phyloP scores from a whole-genome alignment of 768 basidiomycete genomes.

The Phanerodontia chrysosporium region DNA sequence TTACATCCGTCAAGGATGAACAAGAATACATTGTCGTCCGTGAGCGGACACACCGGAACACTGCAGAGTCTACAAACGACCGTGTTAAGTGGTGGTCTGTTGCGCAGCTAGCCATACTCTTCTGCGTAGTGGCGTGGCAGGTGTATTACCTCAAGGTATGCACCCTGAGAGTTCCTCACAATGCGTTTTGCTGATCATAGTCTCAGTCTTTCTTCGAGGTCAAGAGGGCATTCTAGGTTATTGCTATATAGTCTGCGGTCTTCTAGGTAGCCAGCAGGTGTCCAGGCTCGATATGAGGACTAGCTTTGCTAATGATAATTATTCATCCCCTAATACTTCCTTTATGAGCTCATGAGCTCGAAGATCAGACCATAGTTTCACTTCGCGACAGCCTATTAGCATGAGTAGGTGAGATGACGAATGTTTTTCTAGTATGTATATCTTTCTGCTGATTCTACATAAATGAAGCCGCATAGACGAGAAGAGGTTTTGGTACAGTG shows the following conservation, averaged over 20 bases:
- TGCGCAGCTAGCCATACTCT: constrained; percentile 80
- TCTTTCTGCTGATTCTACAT: not conserved
- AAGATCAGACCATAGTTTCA: no score
- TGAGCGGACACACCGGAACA: constrained; percentile 90
- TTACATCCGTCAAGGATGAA: constrained; percentile 93
- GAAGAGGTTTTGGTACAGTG: not conserved
- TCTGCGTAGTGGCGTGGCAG: constrained; percentile 94
- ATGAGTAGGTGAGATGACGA: no score
- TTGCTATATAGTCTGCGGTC: not conserved
- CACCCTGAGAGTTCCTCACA: constrained; percentile 9
- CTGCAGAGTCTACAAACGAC: constrained; percentile 88
- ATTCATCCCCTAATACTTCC: no score
- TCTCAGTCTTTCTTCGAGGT: constrained; percentile 84
- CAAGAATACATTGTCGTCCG: constrained; percentile 98
- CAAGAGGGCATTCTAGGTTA: constrained; percentile 70
- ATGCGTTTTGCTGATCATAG: constrained; percentile 7
- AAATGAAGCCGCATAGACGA: not conserved
- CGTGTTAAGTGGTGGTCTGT: constrained; percentile 99
- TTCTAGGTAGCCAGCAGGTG: not conserved
- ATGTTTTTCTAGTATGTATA: not conserved
- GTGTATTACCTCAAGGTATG: constrained; percentile 91
- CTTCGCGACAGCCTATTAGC: no score
- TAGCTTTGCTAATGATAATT: not conserved
- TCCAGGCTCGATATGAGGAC: not conserved
- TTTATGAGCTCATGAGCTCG: no score